These are phyloP conservation scores for Aspergillus neoniger DNA, from an alignment of 2,329 filamentous ascomycete species.

Conservation along the genomic window DNA sequence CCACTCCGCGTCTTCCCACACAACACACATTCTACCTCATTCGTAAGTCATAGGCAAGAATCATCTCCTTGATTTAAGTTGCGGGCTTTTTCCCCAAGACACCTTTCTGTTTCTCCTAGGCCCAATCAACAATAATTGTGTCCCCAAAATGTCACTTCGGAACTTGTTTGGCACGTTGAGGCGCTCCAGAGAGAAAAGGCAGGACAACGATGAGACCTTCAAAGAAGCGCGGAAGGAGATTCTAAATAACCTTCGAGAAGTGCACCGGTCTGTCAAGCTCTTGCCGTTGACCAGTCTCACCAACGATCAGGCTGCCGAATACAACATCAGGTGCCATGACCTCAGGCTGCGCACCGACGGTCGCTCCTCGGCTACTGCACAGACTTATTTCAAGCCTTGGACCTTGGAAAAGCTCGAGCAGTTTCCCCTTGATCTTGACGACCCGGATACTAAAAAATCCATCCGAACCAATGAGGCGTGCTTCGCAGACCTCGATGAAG, in stretches of 20 bases:
- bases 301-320: not conserved
- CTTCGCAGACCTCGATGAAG: too few species aligned
- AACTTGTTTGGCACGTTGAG: not conserved
- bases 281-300: not conserved
- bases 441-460: not conserved
- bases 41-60: too few species aligned
- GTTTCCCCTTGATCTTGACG: not conserved
- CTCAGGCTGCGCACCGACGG: not conserved
- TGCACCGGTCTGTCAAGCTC: not conserved
- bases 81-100: too few species aligned
- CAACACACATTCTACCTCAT: too few species aligned
- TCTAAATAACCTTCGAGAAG: not conserved
- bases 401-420: not conserved
- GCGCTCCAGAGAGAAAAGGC: accelerated
- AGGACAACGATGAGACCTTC: not conserved
- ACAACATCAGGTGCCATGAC: not conserved
- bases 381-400: not conserved
- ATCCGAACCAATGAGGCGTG: too few species aligned
- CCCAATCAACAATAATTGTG: too few species aligned
- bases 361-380: not conserved
- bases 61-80: too few species aligned
- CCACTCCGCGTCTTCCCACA: too few species aligned
- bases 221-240: not conserved
- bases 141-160: not conserved
- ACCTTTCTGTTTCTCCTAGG: too few species aligned